Base-by-base conservation (phyloP, 169 alveolate species). In the Cryptosporidium sp. region DNA sequence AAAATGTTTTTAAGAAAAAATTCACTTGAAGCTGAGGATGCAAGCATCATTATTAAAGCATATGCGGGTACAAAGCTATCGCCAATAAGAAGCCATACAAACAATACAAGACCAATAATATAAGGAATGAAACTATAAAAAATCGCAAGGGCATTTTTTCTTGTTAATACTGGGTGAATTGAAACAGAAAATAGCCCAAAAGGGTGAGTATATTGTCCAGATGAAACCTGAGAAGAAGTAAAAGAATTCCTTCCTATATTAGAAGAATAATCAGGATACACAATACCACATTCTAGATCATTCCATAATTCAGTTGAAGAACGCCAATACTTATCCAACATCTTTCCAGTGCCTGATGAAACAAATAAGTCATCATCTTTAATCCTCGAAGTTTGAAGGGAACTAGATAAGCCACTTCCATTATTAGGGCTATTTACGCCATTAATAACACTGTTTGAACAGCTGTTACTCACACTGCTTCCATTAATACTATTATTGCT, bases 1-100 rank as follows among this genome's bases (percentile, higher is more conserved):
- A 91, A 51, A 9, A 91, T 37, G 7, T 84, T 84, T 69, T 91
- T 91, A 33, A 91, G 74, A 68, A 91, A 68, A 23, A 85, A 68
- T 61, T 91, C 94, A 41, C 75, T 80, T 23, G 75, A 62, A 31
- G 75, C 80, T 37, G 89, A 80, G 8, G 89, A 80, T 43, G 69
- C 55, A 14, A 80, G 29, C 89, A 80, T 80, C 89, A 80, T 80
- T n/a, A 80, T 80, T 43, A 80, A n/a, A 10, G 80, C 89, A 62
- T 62, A 80, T 21, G 89, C 89, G 26, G 89, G 89, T 39, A 62
- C 23, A 26, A 80, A 80, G 43, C 75, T 80, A 26, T 80, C 89
- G 9, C 80, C 89, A 43, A 80, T 62, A 21, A 80, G 51, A 4
- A 65, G 50, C 89, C 89, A 80, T 9, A 55, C 89, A 62, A 80